A percentile compares a stretch with the other conserved stretches of the same genome.
phyloP scores from a whole-genome alignment of 352 stramenopile genomes.

The Elongisporangium anandrum region DNA sequence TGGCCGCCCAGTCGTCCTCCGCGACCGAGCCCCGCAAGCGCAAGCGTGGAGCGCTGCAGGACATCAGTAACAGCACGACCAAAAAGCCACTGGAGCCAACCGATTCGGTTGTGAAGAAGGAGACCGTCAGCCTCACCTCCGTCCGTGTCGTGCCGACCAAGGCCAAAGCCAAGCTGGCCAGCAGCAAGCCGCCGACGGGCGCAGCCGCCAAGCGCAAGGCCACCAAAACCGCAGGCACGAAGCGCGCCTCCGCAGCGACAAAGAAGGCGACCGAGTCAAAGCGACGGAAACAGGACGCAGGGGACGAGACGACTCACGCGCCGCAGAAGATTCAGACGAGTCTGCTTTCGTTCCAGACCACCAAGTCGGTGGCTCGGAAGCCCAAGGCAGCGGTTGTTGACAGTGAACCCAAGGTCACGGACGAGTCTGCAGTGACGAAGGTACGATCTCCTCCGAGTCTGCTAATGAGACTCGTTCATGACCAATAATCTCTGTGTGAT shows the following conservation, averaged over 20 bases:
- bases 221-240: conserved; percentile 18
- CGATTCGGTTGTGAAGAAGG: conserved; percentile 21
- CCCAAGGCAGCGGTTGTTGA: background rate
- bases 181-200: conserved; percentile 18
- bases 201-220: background rate
- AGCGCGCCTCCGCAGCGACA: conserved; percentile 13
- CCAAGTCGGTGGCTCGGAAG: conserved; percentile 2
- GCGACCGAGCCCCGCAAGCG: conserved; percentile 52
- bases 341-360: conserved; percentile 59
- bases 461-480: background rate
- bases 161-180: conserved; percentile 8
- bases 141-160: conserved; percentile 8
- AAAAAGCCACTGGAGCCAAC: conserved; percentile 26
- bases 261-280: conserved; percentile 30
- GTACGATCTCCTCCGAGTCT: background rate
- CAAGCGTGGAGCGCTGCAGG: conserved; percentile 71
- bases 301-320: conserved; percentile 16
- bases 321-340: conserved; percentile 63
- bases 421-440: background rate
- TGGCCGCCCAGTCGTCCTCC: conserved; percentile 8
- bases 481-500: background rate
- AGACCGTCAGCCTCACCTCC: conserved; percentile 1
- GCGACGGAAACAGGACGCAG: conserved; percentile 38
- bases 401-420: background rate
- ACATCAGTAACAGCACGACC: conserved; percentile 70